Evolutionary conservation across 306 rosid genomes (phyloP).

Genomic region (Medicago ruthenica): DNA sequence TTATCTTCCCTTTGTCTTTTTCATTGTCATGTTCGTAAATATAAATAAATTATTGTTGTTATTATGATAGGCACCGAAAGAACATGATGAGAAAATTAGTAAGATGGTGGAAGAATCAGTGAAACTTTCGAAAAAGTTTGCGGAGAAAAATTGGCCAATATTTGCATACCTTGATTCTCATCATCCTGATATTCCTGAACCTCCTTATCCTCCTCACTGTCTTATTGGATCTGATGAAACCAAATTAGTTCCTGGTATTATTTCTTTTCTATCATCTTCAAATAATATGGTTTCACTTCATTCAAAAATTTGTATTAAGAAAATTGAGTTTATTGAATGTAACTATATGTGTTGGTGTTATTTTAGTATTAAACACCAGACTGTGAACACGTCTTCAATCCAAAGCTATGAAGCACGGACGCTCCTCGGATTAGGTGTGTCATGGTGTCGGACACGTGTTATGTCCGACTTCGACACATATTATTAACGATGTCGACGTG

Average conservation of each 20-base stretch:
- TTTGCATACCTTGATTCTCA: slow-evolving; percentile 79
- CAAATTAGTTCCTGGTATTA: slow-evolving; percentile 77
- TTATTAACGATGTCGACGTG: too few relatives aligned
- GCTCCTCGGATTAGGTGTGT: too few relatives aligned
- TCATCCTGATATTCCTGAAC: slow-evolving; percentile 79
- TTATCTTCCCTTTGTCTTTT: slow-evolving; percentile 21
- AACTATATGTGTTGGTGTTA: neutral
- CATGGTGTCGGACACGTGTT: too few relatives aligned
- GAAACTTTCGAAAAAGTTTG: slow-evolving; percentile 64
- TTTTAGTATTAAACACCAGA: too few relatives aligned
- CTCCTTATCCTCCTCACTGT: slow-evolving; percentile 92
- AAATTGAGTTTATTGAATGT: too few relatives aligned
- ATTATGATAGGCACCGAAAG: slow-evolving; percentile 64
- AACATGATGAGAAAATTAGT: slow-evolving; percentile 60
- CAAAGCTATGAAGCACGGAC: too few relatives aligned
- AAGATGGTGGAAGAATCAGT: slow-evolving; percentile 72
- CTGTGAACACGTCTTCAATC: too few relatives aligned
- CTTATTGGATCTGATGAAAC: slow-evolving; percentile 76
- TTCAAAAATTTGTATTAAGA: too few relatives aligned
- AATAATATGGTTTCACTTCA: neutral
- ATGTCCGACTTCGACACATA: too few relatives aligned
- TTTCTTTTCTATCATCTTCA: neutral
- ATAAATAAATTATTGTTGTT: neutral
- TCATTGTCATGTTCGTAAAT: too few relatives aligned
- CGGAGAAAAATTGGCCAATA: slow-evolving; percentile 82